A percentile compares a stretch with the other conserved stretches of the same genome.
These are phyloP conservation scores for Lactuca sativa DNA, from an alignment of 129 eudicot species.

Conservation along the genomic window DNA sequence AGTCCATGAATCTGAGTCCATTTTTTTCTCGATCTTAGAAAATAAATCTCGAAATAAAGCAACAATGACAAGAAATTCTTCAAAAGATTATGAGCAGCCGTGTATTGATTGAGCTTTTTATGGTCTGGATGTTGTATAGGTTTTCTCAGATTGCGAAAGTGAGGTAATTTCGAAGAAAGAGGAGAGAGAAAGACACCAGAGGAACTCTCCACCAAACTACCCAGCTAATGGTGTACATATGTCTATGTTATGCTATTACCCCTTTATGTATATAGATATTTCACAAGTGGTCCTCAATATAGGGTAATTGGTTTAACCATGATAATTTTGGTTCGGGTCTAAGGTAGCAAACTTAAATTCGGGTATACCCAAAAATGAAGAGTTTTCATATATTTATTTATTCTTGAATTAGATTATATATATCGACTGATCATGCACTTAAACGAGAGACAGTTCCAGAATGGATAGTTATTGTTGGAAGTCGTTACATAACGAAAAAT, in stretches of 20 bases:
- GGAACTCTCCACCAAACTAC: constrained; percentile 45
- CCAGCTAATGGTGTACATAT: constrained; percentile 9
- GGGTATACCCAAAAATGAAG: too few relatives aligned
- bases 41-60: neutral
- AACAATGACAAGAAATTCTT: neutral
- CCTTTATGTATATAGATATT: constrained; percentile 4
- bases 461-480: too few relatives aligned
- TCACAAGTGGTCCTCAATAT: neutral
- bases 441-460: too few relatives aligned
- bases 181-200: constrained; percentile 24
- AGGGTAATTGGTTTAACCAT: too few relatives aligned
- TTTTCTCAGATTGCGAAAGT: constrained; percentile 19
- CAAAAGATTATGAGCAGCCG: neutral
- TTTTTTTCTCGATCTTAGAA: constrained; percentile 23
- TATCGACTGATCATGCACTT: too few relatives aligned
- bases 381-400: too few relatives aligned
- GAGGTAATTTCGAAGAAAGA: constrained; percentile 36
- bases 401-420: too few relatives aligned
- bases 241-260: neutral
- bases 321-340: too few relatives aligned
- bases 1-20: constrained; percentile 77
- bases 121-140: neutral
- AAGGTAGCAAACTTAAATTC: too few relatives aligned
- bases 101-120: neutral
- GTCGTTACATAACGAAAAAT: too few relatives aligned